Evolutionary conservation across 768 basidiomycete genomes (phyloP), one percentile per base, ranked within the genome.

Genomic region (Russula ochroleuca): DNA sequence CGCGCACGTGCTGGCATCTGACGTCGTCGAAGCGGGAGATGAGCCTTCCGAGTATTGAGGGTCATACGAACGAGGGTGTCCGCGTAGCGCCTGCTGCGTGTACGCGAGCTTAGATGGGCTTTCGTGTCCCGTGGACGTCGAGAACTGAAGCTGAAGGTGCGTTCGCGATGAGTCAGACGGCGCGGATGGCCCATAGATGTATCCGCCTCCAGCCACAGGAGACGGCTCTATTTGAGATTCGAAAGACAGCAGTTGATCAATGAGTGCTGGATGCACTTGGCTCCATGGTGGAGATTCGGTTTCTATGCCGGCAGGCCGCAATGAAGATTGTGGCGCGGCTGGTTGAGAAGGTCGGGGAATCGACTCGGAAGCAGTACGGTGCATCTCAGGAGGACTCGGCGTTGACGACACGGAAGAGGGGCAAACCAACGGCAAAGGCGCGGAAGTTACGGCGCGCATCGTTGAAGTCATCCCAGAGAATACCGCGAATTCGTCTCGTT

Each of bases 401-500:
- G 50, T 65, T 60, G 37, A 38, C 7, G 57, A 56, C 61, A 50
- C 38, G 57, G 65, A 50, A 11, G 65, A 63, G 68, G 17, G 69
- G 58, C 8, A 70, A 61, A 0, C 17, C 25, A 35, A 66, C 68
- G 6, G 76, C 61, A 1, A 21, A 17, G 61, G 47, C 14, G 52
- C 6, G 5, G 61, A 62, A 48, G 70, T 69, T 61, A 81, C 83
- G 0, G 83, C 85, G 10, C 77, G 75, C 25, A 90, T 76, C 0
- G 83, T 87, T 64, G 87, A 82, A 11, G 84, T 88, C 69, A 84
- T 82, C n/a, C 89, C 89, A 54, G 87, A 83, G 72, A 90, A 90
- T 28, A 90, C 87, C 7, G 83, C 81, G 25, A 91, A 74, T 69
- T 90, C 88, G 70, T 90, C 88, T 60, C 84, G 80, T 14, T 74